These are phyloP conservation scores for Camillea tinctor DNA, from an alignment of 2,329 filamentous ascomycete genomes.

Conservation along the genomic window DNA sequence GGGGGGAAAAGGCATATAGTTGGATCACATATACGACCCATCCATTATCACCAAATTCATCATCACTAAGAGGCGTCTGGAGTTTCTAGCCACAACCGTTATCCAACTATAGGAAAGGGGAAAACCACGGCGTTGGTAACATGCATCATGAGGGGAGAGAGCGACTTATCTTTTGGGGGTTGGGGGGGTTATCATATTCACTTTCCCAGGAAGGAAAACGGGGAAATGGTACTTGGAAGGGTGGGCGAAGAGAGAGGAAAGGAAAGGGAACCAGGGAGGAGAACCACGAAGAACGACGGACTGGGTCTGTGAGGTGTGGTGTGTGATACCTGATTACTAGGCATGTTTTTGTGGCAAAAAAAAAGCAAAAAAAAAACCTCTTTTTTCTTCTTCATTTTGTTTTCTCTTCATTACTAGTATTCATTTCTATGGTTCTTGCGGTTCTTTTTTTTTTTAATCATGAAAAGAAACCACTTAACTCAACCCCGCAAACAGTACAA, in stretches of 20 bases:
- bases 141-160: not conserved
- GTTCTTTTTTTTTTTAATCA: too few relatives aligned
- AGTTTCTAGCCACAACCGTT: not conserved
- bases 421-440: too few relatives aligned
- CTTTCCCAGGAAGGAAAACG: not conserved
- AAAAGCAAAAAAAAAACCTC: too few relatives aligned
- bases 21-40: not conserved
- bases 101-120: not conserved
- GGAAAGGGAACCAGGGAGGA: too few relatives aligned
- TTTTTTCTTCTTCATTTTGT: too few relatives aligned
- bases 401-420: too few relatives aligned
- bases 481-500: too few relatives aligned
- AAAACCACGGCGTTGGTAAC: not conserved
- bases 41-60: not conserved
- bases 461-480: too few relatives aligned
- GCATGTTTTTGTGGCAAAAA: too few relatives aligned
- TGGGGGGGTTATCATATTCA: not conserved
- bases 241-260: not conserved
- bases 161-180: too few relatives aligned
- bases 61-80: not conserved
- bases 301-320: too few relatives aligned
- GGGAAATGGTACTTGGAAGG: constrained; percentile 1
- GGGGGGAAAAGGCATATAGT: not conserved
- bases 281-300: constrained; percentile 6
- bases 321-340: too few relatives aligned